Conservation (phyloP, 257 asterid genomes). For the Nicotiana tabacum region DNA sequence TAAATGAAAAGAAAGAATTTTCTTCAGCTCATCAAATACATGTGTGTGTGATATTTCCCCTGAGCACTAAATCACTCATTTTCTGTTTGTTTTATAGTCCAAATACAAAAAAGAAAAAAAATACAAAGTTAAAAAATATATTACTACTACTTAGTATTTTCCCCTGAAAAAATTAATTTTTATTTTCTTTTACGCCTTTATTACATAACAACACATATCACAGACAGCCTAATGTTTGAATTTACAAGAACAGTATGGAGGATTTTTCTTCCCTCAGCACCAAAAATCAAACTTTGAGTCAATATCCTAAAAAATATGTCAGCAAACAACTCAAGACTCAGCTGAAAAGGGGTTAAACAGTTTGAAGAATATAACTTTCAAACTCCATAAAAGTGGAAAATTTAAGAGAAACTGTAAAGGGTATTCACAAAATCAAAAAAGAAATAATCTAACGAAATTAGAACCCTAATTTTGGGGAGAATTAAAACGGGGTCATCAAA, state of each 20-base stretch:
- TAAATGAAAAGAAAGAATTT: background rate
- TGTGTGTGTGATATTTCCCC: background rate
- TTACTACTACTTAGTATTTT: background rate
- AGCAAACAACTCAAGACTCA: background rate
- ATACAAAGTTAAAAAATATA: background rate
- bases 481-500: background rate
- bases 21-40: background rate
- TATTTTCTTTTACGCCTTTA: background rate
- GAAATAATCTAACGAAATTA: background rate
- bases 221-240: background rate
- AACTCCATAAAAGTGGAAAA: background rate
- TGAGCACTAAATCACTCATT: background rate
- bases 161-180: background rate
- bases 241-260: background rate
- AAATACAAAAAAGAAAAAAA: background rate
- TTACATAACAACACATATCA: background rate
- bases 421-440: background rate
- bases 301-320: background rate
- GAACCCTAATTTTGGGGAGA: background rate
- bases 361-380: background rate
- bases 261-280: background rate
- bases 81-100: background rate
- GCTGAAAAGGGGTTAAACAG: background rate
- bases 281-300: conserved; percentile 8
- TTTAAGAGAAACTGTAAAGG: background rate